These are phyloP conservation scores for Teratosphaeriaceae sp. DNA, from an alignment of 2,329 filamentous ascomycete species.

Conservation along the genomic window DNA sequence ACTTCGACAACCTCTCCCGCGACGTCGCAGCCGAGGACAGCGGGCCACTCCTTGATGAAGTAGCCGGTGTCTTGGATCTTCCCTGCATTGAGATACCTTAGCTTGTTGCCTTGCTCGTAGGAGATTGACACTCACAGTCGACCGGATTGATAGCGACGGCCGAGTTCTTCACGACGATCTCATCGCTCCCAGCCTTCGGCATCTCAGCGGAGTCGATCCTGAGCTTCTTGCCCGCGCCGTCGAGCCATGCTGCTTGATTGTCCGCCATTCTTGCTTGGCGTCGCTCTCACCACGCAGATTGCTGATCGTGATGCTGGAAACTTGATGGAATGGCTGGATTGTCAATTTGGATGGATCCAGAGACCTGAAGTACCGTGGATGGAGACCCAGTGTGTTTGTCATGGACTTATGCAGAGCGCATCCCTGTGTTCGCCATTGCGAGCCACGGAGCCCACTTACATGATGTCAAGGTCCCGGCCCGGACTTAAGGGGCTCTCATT, in stretches of 20 bases:
- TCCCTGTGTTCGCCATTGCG: no score
- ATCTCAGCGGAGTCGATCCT: conserved; percentile 25
- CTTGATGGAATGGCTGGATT: no score
- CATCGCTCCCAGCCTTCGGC: conserved; percentile 25
- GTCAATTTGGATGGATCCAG: no score
- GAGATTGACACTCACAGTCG: conserved; percentile 28
- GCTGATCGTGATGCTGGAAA: no score
- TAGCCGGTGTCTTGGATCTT: conserved; percentile 30
- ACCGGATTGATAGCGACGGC: conserved; percentile 34
- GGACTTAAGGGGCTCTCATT: neutral
- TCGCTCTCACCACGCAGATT: no score
- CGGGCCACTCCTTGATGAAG: conserved; percentile 29
- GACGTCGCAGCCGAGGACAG: conserved; percentile 31
- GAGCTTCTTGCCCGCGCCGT: conserved; percentile 18
- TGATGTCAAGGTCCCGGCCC: neutral
- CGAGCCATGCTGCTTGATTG: conserved; percentile 28
- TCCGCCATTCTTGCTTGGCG: conserved; percentile 8
- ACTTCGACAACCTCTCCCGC: conserved; percentile 33
- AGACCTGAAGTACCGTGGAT: no score
- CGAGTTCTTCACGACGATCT: conserved; percentile 31
- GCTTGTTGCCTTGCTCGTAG: no score
- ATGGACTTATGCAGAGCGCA: no score
- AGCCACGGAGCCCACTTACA: neutral
- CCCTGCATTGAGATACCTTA: no score
- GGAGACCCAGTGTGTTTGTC: no score